Conservation (phyloP, 2,329 filamentous ascomycete species). For the Paraconiothyrium sp. region DNA sequence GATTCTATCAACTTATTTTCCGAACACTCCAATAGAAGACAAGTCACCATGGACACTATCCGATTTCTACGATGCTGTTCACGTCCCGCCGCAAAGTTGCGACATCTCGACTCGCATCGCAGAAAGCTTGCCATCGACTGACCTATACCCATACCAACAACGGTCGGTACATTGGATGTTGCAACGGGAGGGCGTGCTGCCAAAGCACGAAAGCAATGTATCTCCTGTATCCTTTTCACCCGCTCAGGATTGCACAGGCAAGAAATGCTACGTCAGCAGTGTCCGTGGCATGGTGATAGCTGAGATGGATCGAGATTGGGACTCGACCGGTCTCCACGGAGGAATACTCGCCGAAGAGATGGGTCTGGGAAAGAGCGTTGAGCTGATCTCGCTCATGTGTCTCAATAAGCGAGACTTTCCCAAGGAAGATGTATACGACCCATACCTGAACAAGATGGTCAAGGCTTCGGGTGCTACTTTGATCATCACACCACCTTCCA, state of each 20-base stretch:
- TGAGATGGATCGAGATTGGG: conserved; percentile 58
- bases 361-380: conserved; percentile 83
- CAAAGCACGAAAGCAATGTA: conserved; percentile 9
- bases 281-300: conserved; percentile 68
- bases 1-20: conserved; percentile 39
- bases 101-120: conserved; percentile 42
- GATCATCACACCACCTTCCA: conserved; percentile 69
- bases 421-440: conserved; percentile 44
- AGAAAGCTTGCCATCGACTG: conserved; percentile 47
- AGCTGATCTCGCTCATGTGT: conserved; percentile 75
- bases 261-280: conserved; percentile 66
- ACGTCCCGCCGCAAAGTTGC: conserved; percentile 63
- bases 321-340: conserved; percentile 53
- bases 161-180: conserved; percentile 76
- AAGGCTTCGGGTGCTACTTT: conserved; percentile 65
- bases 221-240: conserved; percentile 58
- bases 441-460: conserved; percentile 56
- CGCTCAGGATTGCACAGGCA: conserved; percentile 58
- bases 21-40: conserved; percentile 17
- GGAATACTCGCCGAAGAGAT: conserved; percentile 83
- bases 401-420: conserved; percentile 62
- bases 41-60: conserved; percentile 56
- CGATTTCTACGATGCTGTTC: conserved; percentile 76
- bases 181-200: conserved; percentile 68
- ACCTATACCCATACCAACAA: conserved; percentile 76